Percentiles rank a stretch among this genome's conserved stretches.
phyloP scores from a whole-genome alignment of 2,329 filamentous ascomycete species.

The Neofusicoccum parvum region DNA sequence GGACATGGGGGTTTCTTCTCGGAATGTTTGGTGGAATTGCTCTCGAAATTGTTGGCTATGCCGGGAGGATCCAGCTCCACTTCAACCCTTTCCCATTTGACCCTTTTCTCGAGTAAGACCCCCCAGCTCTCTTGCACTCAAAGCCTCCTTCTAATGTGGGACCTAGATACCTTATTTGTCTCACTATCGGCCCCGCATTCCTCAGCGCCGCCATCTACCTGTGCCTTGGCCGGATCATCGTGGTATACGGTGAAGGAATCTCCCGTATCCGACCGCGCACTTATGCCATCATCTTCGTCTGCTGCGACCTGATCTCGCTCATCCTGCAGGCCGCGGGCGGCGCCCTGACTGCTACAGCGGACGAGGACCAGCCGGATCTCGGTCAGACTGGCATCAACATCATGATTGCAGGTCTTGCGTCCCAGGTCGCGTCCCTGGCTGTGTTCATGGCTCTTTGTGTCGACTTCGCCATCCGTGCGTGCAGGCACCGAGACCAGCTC shows the following conservation, averaged over 20 bases:
- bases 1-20: conserved; percentile 59
- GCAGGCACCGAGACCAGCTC: neutral
- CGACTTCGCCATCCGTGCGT: conserved; percentile 36
- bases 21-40: conserved; percentile 52
- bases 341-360: conserved; percentile 57
- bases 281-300: conserved; percentile 63
- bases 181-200: conserved; percentile 61
- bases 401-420: conserved; percentile 60
- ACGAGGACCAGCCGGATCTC: conserved; percentile 43
- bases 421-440: conserved; percentile 57
- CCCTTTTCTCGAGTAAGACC: conserved; percentile 54
- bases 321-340: conserved; percentile 61
- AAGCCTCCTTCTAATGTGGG: neutral
- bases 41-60: conserved; percentile 59
- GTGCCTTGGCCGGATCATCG: conserved; percentile 58
- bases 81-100: conserved; percentile 53
- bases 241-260: conserved; percentile 52
- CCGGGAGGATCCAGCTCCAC: conserved; percentile 56
- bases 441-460: conserved; percentile 48
- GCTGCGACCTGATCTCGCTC: conserved; percentile 62
- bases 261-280: conserved; percentile 36
- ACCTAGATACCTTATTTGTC: conserved; percentile 57
- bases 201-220: conserved; percentile 59
- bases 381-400: conserved; percentile 51
- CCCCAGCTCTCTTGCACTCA: neutral